Conservation (phyloP, 1,284 basidiomycete species). For the Irpex sp. region DNA sequence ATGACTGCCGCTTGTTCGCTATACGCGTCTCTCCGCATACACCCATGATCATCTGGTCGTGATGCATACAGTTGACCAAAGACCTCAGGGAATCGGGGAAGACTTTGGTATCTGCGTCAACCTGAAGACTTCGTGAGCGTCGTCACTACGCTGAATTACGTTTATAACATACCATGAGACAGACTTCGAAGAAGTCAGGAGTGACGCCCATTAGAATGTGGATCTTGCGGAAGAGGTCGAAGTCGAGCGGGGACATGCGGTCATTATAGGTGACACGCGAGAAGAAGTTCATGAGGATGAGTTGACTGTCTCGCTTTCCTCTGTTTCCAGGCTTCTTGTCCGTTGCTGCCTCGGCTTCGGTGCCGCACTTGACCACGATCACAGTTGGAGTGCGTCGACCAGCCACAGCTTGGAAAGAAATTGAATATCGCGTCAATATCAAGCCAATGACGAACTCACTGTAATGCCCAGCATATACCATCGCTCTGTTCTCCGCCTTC, state of each 20-base stretch:
- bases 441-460: slow-evolving; percentile 51
- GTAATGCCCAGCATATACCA: slow-evolving; percentile 99
- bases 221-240: slow-evolving; percentile 96
- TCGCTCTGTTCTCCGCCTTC: slow-evolving; percentile 91
- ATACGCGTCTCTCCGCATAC: slow-evolving; percentile 98
- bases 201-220: slow-evolving; percentile 98
- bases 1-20: slow-evolving; percentile 95
- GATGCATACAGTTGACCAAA: slow-evolving; percentile 96
- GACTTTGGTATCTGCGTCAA: slow-evolving; percentile 97
- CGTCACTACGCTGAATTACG: slow-evolving; percentile 2
- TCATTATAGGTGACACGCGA: slow-evolving; percentile 99
- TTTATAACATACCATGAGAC: slow-evolving; percentile 78
- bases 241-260: slow-evolving; percentile 96
- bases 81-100: slow-evolving; percentile 83
- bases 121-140: slow-evolving; percentile 43
- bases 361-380: slow-evolving; percentile 96
- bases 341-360: slow-evolving; percentile 71
- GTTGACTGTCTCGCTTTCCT: slow-evolving; percentile 97
- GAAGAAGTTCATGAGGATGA: slow-evolving; percentile 99
- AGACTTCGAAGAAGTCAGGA: slow-evolving; percentile 97
- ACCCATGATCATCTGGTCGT: slow-evolving; percentile 99
- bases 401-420: slow-evolving; percentile 51
- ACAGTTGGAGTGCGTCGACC: slow-evolving; percentile 94
- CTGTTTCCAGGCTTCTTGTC: slow-evolving; percentile 97
- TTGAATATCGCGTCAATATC: slow-evolving; percentile 8